phyloP scores from a whole-genome alignment of 306 rosid species.

The Styphnolobium japonicum region DNA sequence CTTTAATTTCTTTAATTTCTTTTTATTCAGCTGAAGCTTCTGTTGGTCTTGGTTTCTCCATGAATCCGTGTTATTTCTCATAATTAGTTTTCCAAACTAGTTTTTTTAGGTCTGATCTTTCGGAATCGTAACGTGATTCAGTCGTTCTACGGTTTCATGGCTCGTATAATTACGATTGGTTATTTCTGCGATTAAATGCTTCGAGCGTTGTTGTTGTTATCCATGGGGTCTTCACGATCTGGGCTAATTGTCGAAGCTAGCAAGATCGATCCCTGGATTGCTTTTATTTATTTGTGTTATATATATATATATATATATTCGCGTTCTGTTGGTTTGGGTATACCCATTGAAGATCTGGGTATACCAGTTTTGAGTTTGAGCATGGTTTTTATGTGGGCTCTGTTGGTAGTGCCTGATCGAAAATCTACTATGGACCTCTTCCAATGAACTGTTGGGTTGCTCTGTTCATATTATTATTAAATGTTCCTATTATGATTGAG shows the following conservation, averaged over 20 bases:
- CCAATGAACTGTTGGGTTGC: background rate
- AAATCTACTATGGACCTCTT: background rate
- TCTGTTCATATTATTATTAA: background rate
- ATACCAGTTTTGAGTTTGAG: slow-evolving; percentile 28
- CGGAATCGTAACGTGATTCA: background rate
- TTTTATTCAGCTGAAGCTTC: background rate
- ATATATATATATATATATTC: background rate
- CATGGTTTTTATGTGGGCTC: slow-evolving; percentile 28
- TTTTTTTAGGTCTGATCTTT: background rate
- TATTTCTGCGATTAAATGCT: background rate
- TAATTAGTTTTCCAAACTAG: background rate
- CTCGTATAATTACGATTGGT: background rate
- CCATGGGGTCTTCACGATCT: slow-evolving; percentile 29
- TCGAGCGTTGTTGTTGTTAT: background rate
- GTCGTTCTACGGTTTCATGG: background rate
- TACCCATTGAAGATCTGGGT: background rate
- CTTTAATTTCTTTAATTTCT: too few relatives aligned
- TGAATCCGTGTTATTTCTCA: background rate
- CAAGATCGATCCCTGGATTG: slow-evolving; percentile 21
- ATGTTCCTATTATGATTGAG: background rate
- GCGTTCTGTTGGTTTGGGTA: too few relatives aligned
- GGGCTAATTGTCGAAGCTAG: slow-evolving; percentile 32
- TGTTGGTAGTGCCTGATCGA: slow-evolving; percentile 20
- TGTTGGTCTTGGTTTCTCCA: background rate
- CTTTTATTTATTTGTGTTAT: background rate